Evolutionary conservation across 108 stramenopile species (phyloP), one percentile per base, ranked within the genome.

Genomic region (Cyclotella baltica): DNA sequence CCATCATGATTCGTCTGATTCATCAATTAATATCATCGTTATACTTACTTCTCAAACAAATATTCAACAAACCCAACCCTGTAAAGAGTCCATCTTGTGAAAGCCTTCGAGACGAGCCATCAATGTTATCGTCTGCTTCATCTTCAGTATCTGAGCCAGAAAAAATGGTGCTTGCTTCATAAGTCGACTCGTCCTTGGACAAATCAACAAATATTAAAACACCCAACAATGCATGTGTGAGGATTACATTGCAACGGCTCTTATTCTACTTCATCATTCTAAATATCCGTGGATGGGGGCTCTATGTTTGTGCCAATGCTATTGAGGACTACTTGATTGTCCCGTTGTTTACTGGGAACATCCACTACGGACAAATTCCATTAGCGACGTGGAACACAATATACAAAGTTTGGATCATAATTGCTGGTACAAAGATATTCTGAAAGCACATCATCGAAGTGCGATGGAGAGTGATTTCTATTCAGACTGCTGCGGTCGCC

Each of bases 361-460:
- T 22, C 62, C 72, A 67, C 50, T 57, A 29, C 68, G 77, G 0
- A 69, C 66, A 40, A 47, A 80, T 64, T 70, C 83, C 20, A 35
- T 75, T 63, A 75, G 78, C 63, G 74, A 83, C 55, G 62, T 62
- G 38, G 69, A 79, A 28, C 70, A 76, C 35, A 65, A 70, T 33
- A 40, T 78, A 59, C 66, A 69, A 6, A 57, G 53, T 74, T 53
- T 56, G 51, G 38, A 35, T 25, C 48, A 31, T 13, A 40, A 63
- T 20, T 95, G 93, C 70, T 95, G 90, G 91, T 91, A 92, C 55
- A 66, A 82, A 35, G 73, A 80, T 10, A 64, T 76, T n/a, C 47
- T 91, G 30, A 78, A 88, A 57, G 53, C 80, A 11, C 67, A 81
- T 62, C 80, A 81, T 34, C 67, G 69, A 64, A 43, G 8, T n/a